Base-by-base conservation (phyloP, 1,284 basidiomycete species). In the Pseudozyma pruni region DNA sequence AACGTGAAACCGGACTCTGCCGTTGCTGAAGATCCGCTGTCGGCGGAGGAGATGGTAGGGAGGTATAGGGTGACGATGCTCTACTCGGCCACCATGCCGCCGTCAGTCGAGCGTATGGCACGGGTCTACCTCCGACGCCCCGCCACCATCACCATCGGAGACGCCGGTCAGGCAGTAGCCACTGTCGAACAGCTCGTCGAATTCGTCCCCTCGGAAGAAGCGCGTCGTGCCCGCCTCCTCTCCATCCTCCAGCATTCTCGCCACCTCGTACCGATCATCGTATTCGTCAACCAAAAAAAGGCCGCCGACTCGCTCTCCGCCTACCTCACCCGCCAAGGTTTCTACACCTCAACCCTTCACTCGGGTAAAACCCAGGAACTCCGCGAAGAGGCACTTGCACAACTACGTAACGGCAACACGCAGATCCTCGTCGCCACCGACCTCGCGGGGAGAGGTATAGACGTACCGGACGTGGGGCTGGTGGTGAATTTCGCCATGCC, bases 221-320 rank as follows among this genome's bases (percentile, higher is more conserved):
- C 93, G 87, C 94, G 93, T 86, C 94, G 92, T 90, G 90, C 89
- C 67, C 88, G 90, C 32, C 84, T 98, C 79, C 83, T 95, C 77
- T 92, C 97, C 74, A 92, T 98, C 75, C 89, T 99, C 81, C 92
- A 93, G 84, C 42, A 31, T 2, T 90, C 88, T 62, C 86, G 87
- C 52, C 92, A 90, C 83, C 84, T 89, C 23, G 89, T 95, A 23
- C 96, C 96, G 1, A 98, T 98, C 79, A 98, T 99, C 72, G 91
- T 95, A 13, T 99, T 98, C 84, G 94, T 97, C 86, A 98, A 98
- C 84, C 94, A 98, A 84, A 98, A 98, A 87, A 95, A 95, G 86
- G 94, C 92, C 7, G 95, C 94, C 41, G 95, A 99, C 80, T 90
- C 92, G 88, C 91, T 99, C 20, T 90, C 92, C 35, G 92, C 92